Evolutionary conservation across 768 basidiomycete species (phyloP), one percentile per base, ranked within the genome.

Genomic region (Auriscalpium microsporum): DNA sequence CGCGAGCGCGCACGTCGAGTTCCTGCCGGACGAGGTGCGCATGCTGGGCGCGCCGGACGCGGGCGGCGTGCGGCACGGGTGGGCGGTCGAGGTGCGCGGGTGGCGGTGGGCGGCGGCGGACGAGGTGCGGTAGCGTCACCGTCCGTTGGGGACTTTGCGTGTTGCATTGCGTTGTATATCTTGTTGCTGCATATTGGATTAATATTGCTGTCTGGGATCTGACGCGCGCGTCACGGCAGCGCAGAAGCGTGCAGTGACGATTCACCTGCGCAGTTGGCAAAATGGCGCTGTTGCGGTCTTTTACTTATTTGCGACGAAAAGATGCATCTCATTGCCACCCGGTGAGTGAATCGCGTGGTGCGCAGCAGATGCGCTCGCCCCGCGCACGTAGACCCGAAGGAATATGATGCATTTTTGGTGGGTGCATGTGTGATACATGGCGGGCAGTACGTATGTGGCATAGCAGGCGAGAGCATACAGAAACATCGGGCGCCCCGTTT

Each of bases 81-180:
- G 67, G 69, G 64, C 63, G 53, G 62, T 69, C 3, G 66, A 69
- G 60, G 69, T 66, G 40, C 54, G 56, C 56, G 56, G 58, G 49
- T 69, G 68, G 69, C 57, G 66, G 50, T 65, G 65, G 68, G 58
- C 58, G 34, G 47, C 14, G 19, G 47, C 17, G 14, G 47, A 21
- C 0, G 19, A 48, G 47, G 40, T 13, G 40, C 28, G 28, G 28
- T 28, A 28, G 28, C 28, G 28, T 28, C 28, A n/a, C n/a, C n/a
- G n/a, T n/a, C n/a, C n/a, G n/a, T n/a, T n/a, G 28, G 28, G 28
- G 7, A 7, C 28, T 28, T 28, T 2, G 28, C 28, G 5, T 28
- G 28, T 28, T 28, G 28, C 28, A 4, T 28, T 28, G 28, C 28
- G 5, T 28, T 28, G 28, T 28, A 28, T 28, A 28, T 28, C 28